Evolutionary conservation across 163 green algal genomes (phyloP).

Genomic region (Chlamydomonas reinhardtii): DNA sequence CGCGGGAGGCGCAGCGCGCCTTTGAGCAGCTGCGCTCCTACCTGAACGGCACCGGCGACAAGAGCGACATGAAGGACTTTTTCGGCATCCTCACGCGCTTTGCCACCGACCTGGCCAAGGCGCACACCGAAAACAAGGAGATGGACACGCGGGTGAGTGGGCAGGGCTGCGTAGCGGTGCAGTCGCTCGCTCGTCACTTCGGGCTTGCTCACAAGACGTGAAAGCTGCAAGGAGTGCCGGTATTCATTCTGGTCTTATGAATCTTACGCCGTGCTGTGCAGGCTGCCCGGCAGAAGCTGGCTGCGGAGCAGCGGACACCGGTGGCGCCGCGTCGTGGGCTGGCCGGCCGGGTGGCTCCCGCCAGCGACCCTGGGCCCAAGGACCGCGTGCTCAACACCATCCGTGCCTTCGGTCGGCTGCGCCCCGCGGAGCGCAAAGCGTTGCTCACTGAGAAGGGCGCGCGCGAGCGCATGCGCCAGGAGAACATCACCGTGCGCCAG

Average conservation of each 20-base stretch:
- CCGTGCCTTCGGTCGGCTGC: slow-evolving; percentile 49
- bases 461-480: slow-evolving; percentile 39
- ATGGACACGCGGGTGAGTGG: slow-evolving; percentile 55
- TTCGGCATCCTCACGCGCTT: slow-evolving; percentile 67
- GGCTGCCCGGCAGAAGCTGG: slow-evolving; percentile 5
- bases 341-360: neutral
- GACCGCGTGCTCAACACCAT: slow-evolving; percentile 39
- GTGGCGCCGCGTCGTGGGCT: too few species aligned
- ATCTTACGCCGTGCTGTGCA: neutral
- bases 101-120: slow-evolving; percentile 60
- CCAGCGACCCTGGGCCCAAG: slow-evolving; percentile 38
- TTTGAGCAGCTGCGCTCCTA: slow-evolving; percentile 48
- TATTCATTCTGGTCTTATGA: too few species aligned
- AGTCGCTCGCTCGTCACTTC: too few species aligned
- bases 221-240: too few species aligned
- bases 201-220: too few species aligned
- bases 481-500: slow-evolving; percentile 63
- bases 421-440: slow-evolving; percentile 50
- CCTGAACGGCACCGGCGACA: slow-evolving; percentile 61
- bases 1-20: slow-evolving; percentile 3
- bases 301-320: neutral
- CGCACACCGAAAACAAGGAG: slow-evolving; percentile 62
- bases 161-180: neutral
- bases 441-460: slow-evolving; percentile 66
- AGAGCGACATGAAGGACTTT: slow-evolving; percentile 59